Evolutionary conservation across 225 moss, liverwort and hornwort genomes (phyloP), one percentile per base, ranked within the genome.

Genomic region (Polytrichum formosum): DNA sequence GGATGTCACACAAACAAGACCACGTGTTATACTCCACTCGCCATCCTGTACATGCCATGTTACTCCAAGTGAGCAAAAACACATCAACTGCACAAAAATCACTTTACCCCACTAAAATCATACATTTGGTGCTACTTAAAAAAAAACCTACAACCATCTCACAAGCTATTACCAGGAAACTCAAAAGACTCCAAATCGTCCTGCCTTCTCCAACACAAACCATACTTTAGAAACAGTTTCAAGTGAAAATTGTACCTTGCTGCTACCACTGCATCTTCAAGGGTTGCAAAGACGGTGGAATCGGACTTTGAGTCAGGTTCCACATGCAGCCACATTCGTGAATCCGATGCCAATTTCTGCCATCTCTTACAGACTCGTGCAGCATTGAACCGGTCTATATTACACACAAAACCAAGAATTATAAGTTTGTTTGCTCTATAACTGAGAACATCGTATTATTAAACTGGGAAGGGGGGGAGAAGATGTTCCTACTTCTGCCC

Each of bases 321-420:
- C 69, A 84, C 84, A 71, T 30, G 77, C 3, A 87, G 79, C 84
- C 83, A 87, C 84, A 84, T 84, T 20, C 76, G 84, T 59, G 74
- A 74, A 71, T 87, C 79, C 17, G 81, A 84, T 4, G 76, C 84
- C 78, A 87, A 67, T 30, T 71, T 87, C 55, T 78, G 81, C 84
- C 87, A 87, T 70, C 87, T 76, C 69, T 74, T 78, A 68, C 87
- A 87, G 6, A 87, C 84, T 63, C 84, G 72, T 61, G 79, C 81
- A 5, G 81, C 84, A 73, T 84, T 84, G 72, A 87, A 87, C 20
- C 87, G 84, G 66, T 87, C 84, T 87, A 74, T 26, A 61, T 83
- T 58, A 37, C 67, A 25, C 20, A 67, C 8, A 53, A 23, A 23
- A 22, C 10, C 46, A 46, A 13, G 4, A 4, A 13, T 46, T 46